A percentile compares a stretch with the other conserved stretches of the same genome.
Evolutionary conservation across 176 grass and related monocot species (phyloP).

Genomic region (Tuctoria greenei): DNA sequence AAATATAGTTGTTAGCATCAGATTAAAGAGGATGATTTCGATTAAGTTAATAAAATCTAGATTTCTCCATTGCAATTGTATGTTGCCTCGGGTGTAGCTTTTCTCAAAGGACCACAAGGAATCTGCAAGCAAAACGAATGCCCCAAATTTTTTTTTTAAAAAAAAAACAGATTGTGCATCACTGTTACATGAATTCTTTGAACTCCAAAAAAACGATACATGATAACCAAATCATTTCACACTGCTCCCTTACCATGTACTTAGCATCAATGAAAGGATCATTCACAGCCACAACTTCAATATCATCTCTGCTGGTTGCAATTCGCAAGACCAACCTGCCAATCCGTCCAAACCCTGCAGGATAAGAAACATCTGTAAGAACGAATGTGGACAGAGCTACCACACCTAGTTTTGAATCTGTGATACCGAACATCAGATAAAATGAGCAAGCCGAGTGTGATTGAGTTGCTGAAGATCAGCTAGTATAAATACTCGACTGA

Average conservation of each 20-base stretch:
- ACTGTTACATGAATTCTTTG: background rate
- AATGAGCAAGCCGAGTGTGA: background rate
- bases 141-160: background rate
- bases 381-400: background rate
- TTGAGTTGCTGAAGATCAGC: background rate
- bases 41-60: background rate
- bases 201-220: slow-evolving; percentile 3
- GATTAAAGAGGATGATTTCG: background rate
- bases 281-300: slow-evolving; percentile 98
- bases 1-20: slow-evolving; percentile 6
- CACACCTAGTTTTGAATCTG: background rate
- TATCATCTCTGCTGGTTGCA: slow-evolving; percentile 83
- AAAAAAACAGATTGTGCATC: background rate
- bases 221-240: background rate
- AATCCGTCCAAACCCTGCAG: slow-evolving; percentile 87
- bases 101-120: background rate
- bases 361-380: slow-evolving; percentile 18
- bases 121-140: background rate
- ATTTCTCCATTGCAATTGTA: background rate
- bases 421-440: background rate
- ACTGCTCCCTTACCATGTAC: slow-evolving; percentile 75
- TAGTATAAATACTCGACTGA: background rate
- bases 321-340: slow-evolving; percentile 91
- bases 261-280: slow-evolving; percentile 97
- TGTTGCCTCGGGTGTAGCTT: background rate